A percentile compares a stretch with the other conserved stretches of the same genome.
These are phyloP conservation scores for Solanum peruvianum DNA, from an alignment of 257 asterid genomes.

Conservation along the genomic window DNA sequence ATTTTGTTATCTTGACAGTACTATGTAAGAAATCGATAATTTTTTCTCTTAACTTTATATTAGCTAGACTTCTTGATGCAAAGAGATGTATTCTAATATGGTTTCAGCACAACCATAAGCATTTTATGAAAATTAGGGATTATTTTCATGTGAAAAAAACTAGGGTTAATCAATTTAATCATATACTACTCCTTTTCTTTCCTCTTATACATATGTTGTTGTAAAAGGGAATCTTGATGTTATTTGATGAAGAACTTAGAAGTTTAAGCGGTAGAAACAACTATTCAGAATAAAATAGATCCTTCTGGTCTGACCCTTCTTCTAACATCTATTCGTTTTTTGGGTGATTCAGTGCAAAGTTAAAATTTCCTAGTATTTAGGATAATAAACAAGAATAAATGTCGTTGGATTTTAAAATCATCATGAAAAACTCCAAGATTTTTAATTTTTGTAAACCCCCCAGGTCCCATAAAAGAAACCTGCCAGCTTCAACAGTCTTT, in stretches of 20 bases:
- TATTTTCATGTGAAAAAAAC: not conserved
- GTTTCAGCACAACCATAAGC: not conserved
- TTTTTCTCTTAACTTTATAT: not conserved
- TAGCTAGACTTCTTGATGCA: not conserved
- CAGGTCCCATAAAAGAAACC: not conserved
- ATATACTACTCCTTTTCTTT: not conserved
- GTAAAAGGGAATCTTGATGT: no score
- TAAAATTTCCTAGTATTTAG: not conserved
- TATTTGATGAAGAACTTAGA: not conserved
- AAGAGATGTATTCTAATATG: not conserved
- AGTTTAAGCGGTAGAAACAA: accelerated
- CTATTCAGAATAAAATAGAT: not conserved
- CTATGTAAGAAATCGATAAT: not conserved
- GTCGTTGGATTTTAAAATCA: not conserved
- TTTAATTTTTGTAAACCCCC: not conserved
- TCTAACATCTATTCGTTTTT: not conserved
- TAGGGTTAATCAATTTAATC: not conserved
- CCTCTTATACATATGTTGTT: not conserved
- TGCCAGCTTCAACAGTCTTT: not conserved
- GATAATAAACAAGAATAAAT: not conserved
- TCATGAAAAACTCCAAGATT: not conserved
- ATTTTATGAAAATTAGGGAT: not conserved
- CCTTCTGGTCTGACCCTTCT: no score
- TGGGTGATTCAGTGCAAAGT: not conserved
- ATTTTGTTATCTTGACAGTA: not conserved